A percentile compares a stretch with the other conserved stretches of the same genome.
phyloP scores from a whole-genome alignment of 129 eudicot species.

The Solidago caesia region DNA sequence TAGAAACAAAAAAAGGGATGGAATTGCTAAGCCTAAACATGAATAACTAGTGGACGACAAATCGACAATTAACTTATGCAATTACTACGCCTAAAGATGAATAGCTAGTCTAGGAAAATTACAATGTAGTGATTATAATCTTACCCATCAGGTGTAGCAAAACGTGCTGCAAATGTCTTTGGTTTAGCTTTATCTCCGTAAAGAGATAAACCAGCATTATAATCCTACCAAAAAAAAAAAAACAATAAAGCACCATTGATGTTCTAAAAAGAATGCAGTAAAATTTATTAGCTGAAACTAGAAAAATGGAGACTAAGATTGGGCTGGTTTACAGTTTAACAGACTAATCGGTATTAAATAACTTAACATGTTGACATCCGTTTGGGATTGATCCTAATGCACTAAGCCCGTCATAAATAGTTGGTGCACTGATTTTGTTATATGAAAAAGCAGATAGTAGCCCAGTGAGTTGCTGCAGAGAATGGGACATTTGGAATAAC shows the following conservation, averaged over 20 bases:
- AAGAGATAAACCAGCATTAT: slow-evolving; percentile 75
- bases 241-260: slow-evolving; percentile 18
- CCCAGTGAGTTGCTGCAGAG: no score
- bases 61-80: background rate
- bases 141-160: slow-evolving; percentile 97
- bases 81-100: background rate
- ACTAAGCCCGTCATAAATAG: no score
- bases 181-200: slow-evolving; percentile 99
- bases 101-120: slow-evolving; percentile 11
- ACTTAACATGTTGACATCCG: no score
- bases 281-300: slow-evolving; percentile 1
- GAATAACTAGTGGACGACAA: slow-evolving; percentile 10
- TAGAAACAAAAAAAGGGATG: background rate
- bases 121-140: slow-evolving; percentile 11
- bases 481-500: no score
- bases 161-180: slow-evolving; percentile 84
- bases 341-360: no score
- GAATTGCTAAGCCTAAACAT: background rate
- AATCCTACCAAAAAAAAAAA: slow-evolving; percentile 53
- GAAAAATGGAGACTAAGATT: background rate
- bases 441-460: no score
- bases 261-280: background rate
- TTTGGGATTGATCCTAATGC: no score
- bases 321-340: background rate
- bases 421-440: no score